Base-by-base conservation (phyloP, 371 early-diverging fungal species). In the Mortierella sp. region DNA sequence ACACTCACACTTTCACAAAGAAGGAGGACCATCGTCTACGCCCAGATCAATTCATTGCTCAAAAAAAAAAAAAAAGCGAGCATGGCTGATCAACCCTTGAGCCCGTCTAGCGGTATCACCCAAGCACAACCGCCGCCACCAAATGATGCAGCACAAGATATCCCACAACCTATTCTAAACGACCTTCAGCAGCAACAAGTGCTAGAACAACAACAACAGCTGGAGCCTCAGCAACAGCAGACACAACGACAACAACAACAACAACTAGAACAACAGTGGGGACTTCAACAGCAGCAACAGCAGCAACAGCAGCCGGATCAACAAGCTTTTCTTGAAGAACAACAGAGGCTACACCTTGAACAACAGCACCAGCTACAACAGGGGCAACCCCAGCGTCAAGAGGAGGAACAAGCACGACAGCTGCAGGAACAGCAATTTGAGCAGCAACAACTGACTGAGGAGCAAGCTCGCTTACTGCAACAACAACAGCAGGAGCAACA, bases 21-120 rank as follows among this genome's bases (percentile, higher is more conserved):
- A 21, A 42, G 31, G 73, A 52, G 47, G 52, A 73, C 34, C 38
- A 65, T 65, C 68, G 38, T 65, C 68, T 65, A 65, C 68, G 68
- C 68, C 63, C 68, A 65, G 68, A 65, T 65, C 68, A 42, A 14
- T 24, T 65, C 68, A 65, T 65, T 65, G 68, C 68, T 65, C 68
- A 65, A 65, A 19, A 65, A 65, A 73, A 54, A 73, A 54, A 73
- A 34, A 73, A 71, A 48, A 16, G n/a, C 48, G 72, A 71, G 26
- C 44, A 71, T 71, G 68, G 24, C 42, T 13, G 68, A 65, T 65
- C 68, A 65, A 10, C 24, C 68, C 34, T 65, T 65, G 68, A 65
- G 68, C 68, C 68, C 68, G 38, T 65, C 42, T 38, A 65, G 38
- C 38, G 68, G 68, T 65, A 65, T 19, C 68, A 65, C 42, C 8